These are phyloP conservation scores for Nakazawaea siamensis DNA, from an alignment of 805 yeast species.

Conservation along the genomic window DNA sequence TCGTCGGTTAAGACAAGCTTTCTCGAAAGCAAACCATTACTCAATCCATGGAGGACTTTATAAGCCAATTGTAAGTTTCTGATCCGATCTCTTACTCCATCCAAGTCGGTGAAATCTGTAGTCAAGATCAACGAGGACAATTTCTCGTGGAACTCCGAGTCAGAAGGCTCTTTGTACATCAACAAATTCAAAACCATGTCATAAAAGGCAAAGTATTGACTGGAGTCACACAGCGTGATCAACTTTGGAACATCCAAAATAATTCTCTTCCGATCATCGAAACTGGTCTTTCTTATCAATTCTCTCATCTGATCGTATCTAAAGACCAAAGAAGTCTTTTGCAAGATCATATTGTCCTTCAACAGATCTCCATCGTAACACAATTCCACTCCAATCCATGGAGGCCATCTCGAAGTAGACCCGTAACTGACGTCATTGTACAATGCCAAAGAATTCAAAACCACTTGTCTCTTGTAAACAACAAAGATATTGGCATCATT, in stretches of 20 bases:
- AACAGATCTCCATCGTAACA: conserved; percentile 46
- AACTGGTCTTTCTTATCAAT: conserved; percentile 18
- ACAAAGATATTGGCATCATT: conserved; percentile 68
- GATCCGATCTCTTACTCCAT: conserved; percentile 39
- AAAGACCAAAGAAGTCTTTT: conserved; percentile 54
- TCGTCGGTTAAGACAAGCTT: conserved; percentile 41
- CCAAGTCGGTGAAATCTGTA: conserved; percentile 58
- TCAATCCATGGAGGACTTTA: conserved; percentile 29
- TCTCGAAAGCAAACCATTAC: conserved; percentile 39
- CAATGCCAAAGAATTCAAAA: conserved; percentile 26
- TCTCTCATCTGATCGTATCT: conserved; percentile 48
- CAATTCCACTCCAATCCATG: conserved; percentile 75
- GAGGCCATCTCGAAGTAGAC: conserved; percentile 67
- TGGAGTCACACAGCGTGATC: conserved; percentile 59
- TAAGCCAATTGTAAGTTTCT: conserved; percentile 40
- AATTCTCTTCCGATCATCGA: conserved; percentile 32
- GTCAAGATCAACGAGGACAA: conserved; percentile 62
- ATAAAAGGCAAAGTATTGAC: conserved; percentile 62
- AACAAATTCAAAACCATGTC: conserved; percentile 55
- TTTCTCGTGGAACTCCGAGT: conserved; percentile 45
- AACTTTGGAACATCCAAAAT: conserved; percentile 65
- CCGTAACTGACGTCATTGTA: conserved; percentile 54
- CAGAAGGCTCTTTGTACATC: conserved; percentile 67
- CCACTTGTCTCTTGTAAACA: conserved; percentile 42
- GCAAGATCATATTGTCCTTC: conserved; percentile 44